Conservation (phyloP, 2,329 filamentous ascomycete species). For the Tolypocladium sp. region DNA sequence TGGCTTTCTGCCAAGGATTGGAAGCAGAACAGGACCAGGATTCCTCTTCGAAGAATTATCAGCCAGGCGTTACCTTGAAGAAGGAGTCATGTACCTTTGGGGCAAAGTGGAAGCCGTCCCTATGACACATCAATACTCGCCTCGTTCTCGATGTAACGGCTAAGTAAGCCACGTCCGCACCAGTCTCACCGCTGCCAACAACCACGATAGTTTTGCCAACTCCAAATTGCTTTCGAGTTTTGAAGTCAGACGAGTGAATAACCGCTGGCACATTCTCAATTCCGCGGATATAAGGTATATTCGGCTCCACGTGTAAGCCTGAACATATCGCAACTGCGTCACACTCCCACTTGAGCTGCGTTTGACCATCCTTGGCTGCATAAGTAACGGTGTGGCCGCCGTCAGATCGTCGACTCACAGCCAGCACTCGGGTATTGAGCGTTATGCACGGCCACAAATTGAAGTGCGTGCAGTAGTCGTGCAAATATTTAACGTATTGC, state of each 20-base stretch:
- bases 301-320: conserved; percentile 29
- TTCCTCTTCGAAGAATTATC: conserved; percentile 6
- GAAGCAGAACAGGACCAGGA: conserved; percentile 8
- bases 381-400: conserved; percentile 4
- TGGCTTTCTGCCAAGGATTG: conserved; percentile 7
- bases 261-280: conserved; percentile 22
- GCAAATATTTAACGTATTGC: conserved; percentile 30
- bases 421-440: conserved; percentile 17
- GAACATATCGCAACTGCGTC: conserved; percentile 34
- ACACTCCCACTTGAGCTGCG: conserved; percentile 20
- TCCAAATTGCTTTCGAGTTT: conserved; percentile 27
- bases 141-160: conserved; percentile 30
- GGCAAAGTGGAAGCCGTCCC: conserved; percentile 30
- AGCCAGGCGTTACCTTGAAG: no score
- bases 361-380: neutral
- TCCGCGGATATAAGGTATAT: conserved; percentile 25
- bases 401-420: conserved; percentile 8
- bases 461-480: conserved; percentile 28
- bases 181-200: conserved; percentile 34
- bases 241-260: conserved; percentile 34
- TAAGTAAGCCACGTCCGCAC: conserved; percentile 30
- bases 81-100: conserved; percentile 27
- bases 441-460: conserved; percentile 25
- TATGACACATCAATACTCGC: conserved; percentile 30
- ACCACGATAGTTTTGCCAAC: conserved; percentile 27